Evolutionary conservation across 768 basidiomycete genomes (phyloP), one percentile per base, ranked within the genome.

Genomic region (Collybiopsis luxurians): DNA sequence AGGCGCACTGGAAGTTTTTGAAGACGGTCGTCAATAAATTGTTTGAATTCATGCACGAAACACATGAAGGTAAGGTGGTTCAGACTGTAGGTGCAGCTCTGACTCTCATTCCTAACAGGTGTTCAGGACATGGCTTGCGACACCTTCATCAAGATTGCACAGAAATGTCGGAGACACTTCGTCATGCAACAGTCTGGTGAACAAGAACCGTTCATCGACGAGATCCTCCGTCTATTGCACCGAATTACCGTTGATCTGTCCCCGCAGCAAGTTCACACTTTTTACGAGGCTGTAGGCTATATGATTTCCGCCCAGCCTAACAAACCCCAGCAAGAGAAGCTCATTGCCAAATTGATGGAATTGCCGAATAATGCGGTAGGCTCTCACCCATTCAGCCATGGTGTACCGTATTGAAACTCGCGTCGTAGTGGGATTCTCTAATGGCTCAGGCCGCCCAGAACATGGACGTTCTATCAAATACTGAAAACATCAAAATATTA

Each of bases 51-150:
- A 98, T 98, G 95, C 97, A 99, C 71, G 96, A 99, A 75, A 97
- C 94, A 0, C 96, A 99, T 67, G 97, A 99, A 78, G 95, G 92
- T 89, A 53, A 38, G 77, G 31, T 6, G 13, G 28, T 46, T 44
- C 53, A 64, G 24, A 28, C 3, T 45, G 27, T 36, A 39, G 23
- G 15, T 31, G 4, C 15, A 15, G 27, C 39, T 47, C 36, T 19
- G 28, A 44, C 17, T 59, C 27, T 36, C 24, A 2, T 49, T 31
- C 19, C 38, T 28, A 61, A 40, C 63, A 92, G 93, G 95, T 76
- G 97, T 99, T 11, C 97, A 99, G 71, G 97, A 99, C 75, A 99
- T 99, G 97, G 97, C 97, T 45, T 99, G 97, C 74, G 97, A 99
- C 70, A 99, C 97, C 0, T 99, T 99, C 74, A 98, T 99, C 79